Conservation (phyloP, 2,329 filamentous ascomycete genomes). For the Aspergillus oerlinghausenensis region DNA sequence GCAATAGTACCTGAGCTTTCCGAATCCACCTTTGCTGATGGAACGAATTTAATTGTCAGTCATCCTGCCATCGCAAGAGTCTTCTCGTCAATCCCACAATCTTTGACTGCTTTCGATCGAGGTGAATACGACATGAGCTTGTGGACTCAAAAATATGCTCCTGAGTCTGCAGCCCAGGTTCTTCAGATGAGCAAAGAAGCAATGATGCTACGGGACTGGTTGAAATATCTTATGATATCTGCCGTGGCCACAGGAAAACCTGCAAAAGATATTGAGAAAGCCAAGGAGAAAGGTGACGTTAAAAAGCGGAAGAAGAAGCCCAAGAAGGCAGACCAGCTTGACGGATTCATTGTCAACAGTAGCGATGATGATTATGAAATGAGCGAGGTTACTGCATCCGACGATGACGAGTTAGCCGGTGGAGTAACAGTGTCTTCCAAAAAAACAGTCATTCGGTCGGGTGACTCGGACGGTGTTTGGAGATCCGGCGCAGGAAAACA, state of each 20-base stretch:
- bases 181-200: conserved; percentile 71
- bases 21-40: conserved; percentile 4
- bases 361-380: conserved; percentile 69
- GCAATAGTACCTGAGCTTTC: conserved; percentile 28
- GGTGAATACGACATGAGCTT: conserved; percentile 66
- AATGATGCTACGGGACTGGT: conserved; percentile 71
- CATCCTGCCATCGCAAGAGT: conserved; percentile 60
- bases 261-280: conserved; percentile 24
- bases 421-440: conserved; percentile 33
- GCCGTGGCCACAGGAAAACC: conserved; percentile 62
- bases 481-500: conserved; percentile 43
- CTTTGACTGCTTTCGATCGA: conserved; percentile 74
- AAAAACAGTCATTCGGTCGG: conserved; percentile 40
- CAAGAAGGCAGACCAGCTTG: conserved; percentile 65
- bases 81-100: conserved; percentile 55
- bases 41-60: conserved; percentile 3
- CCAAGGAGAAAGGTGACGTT: conserved; percentile 19
- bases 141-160: conserved; percentile 86
- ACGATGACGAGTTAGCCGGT: conserved; percentile 44
- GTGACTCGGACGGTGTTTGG: conserved; percentile 32
- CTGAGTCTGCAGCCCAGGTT: conserved; percentile 63
- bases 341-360: conserved; percentile 74
- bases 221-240: conserved; percentile 69
- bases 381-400: conserved; percentile 62
- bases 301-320: conserved; percentile 54